Evolutionary conservation across 768 basidiomycete genomes (phyloP).

Genomic region (Panaeolus cyanescens): DNA sequence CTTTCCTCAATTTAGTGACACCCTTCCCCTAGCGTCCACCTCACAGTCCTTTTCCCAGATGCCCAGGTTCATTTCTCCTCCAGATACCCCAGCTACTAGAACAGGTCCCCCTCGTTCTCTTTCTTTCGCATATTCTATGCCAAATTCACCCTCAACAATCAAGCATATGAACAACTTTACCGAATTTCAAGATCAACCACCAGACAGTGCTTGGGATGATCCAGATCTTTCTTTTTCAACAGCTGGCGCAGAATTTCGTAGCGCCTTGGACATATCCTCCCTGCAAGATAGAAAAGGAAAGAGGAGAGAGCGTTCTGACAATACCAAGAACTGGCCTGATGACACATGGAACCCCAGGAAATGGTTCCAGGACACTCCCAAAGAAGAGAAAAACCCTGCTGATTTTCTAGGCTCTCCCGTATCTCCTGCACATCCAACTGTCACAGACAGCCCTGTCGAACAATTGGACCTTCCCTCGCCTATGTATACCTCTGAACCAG

Average conservation of each 20-base stretch:
- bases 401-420: constrained; percentile 26
- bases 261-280: constrained; percentile 56
- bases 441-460: constrained; percentile 1
- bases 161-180: constrained; percentile 9
- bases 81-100: constrained; percentile 58
- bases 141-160: constrained; percentile 37
- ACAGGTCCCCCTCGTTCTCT: constrained; percentile 78
- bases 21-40: constrained; percentile 12
- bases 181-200: constrained; percentile 25
- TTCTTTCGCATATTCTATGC: constrained; percentile 61
- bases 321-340: constrained; percentile 39
- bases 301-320: constrained; percentile 36
- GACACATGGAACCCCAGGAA: constrained; percentile 56
- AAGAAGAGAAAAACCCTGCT: constrained; percentile 43
- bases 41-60: constrained; percentile 15
- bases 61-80: constrained; percentile 29
- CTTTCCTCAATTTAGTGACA: constrained; percentile 3
- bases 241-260: constrained; percentile 55
- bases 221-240: constrained; percentile 35
- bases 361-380: constrained; percentile 56
- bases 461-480: constrained; percentile 8
- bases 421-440: background rate
- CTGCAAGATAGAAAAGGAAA: constrained; percentile 57
- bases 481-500: constrained; percentile 13
- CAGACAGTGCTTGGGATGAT: constrained; percentile 31